phyloP scores from a whole-genome alignment of 1,284 basidiomycete genomes.

The Apiotrichum mycotoxinovorans region DNA sequence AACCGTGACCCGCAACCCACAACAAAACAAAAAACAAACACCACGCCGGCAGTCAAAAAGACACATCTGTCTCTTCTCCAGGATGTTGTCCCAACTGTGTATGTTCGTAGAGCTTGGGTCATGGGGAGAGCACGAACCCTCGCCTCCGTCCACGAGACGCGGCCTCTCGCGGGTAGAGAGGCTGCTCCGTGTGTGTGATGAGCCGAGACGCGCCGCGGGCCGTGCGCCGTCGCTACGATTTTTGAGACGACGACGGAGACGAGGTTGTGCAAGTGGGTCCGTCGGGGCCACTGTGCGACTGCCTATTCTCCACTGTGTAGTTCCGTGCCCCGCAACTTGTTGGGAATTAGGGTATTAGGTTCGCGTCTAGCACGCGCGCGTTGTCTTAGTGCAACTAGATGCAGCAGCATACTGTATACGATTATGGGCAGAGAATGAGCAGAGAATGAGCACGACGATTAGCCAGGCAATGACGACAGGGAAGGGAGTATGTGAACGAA shows the following conservation, averaged over 20 bases:
- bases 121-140: background rate
- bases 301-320: background rate
- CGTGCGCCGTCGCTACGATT: background rate
- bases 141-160: background rate
- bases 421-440: too few relatives aligned
- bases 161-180: background rate
- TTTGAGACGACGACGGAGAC: background rate
- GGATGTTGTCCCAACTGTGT: background rate
- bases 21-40: background rate
- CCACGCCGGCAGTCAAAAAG: background rate
- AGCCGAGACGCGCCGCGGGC: background rate
- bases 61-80: background rate
- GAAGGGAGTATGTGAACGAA: too few relatives aligned
- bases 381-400: constrained; percentile 4
- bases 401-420: constrained; percentile 6
- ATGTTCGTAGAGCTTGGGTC: background rate
- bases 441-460: too few relatives aligned
- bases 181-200: background rate
- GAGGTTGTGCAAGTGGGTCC: background rate
- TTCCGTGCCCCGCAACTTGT: background rate
- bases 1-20: background rate
- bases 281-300: background rate
- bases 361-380: constrained; percentile 4
- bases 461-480: too few relatives aligned
- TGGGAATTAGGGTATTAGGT: constrained; percentile 4